These are phyloP conservation scores for Metschnikowia proteae DNA, from an alignment of 805 yeast genomes.

Conservation along the genomic window DNA sequence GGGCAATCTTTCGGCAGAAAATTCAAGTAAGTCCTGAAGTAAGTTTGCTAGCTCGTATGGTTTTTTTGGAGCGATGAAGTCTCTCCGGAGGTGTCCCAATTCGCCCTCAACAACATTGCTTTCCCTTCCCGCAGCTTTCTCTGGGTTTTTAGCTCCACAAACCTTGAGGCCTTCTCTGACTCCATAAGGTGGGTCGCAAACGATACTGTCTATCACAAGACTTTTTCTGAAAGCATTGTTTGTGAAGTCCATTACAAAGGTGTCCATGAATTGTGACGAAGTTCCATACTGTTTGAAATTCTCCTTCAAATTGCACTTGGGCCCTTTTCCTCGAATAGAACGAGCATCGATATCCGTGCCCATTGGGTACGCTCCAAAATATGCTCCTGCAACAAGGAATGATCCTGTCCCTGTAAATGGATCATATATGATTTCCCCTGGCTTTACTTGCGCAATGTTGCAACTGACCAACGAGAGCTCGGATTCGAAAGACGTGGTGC, in stretches of 20 bases:
- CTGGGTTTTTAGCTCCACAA: conserved; percentile 72
- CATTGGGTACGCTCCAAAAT: conserved; percentile 71
- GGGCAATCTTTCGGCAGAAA: conserved; percentile 68
- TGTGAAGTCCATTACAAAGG: conserved; percentile 90
- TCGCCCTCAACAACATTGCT: conserved; percentile 71
- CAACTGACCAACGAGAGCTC: conserved; percentile 85
- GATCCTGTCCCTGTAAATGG: conserved; percentile 98
- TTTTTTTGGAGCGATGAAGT: conserved; percentile 89
- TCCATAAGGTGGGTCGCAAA: conserved; percentile 98
- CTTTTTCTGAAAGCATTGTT: conserved; percentile 71
- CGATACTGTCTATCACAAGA: conserved; percentile 68
- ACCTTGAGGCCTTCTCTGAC: conserved; percentile 94
- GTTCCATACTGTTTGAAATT: conserved; percentile 78
- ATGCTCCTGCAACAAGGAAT: conserved; percentile 81
- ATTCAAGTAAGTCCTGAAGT: conserved; percentile 71
- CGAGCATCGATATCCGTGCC: conserved; percentile 94
- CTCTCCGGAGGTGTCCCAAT: conserved; percentile 70
- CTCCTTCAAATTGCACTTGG: conserved; percentile 46
- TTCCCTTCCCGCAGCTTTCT: conserved; percentile 70
- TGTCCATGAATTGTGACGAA: conserved; percentile 58
- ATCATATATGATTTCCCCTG: conserved; percentile 72
- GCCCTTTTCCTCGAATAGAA: conserved; percentile 64
- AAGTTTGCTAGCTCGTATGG: conserved; percentile 78
- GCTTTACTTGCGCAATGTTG: conserved; percentile 72
- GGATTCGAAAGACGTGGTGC: conserved; percentile 96